These are phyloP conservation scores for Patellifolia procumbens DNA, from an alignment of 179 eudicot species.

Conservation along the genomic window DNA sequence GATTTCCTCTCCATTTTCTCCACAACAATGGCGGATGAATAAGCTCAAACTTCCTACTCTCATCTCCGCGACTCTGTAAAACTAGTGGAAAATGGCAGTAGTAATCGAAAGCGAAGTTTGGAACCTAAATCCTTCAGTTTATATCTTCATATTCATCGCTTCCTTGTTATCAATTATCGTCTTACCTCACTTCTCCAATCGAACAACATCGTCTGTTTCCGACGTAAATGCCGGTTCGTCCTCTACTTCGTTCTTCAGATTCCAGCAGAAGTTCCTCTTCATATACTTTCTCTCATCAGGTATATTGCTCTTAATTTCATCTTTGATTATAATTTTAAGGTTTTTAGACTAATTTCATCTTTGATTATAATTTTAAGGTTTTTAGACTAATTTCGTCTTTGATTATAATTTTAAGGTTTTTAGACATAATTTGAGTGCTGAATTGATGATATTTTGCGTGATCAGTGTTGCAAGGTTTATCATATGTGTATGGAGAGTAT, in stretches of 20 bases:
- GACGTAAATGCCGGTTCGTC: constrained; percentile 14
- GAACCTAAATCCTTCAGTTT: constrained; percentile 56
- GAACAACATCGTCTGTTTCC: constrained; percentile 34
- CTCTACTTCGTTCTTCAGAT: constrained; percentile 52
- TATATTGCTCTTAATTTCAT: constrained; percentile 6
- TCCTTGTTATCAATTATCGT: constrained; percentile 55
- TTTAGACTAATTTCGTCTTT: no score
- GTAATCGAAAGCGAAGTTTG: constrained; percentile 69
- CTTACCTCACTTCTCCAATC: constrained; percentile 49
- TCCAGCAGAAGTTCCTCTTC: constrained; percentile 66
- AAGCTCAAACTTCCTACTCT: background rate
- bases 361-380: no score
- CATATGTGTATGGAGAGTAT: constrained; percentile 76
- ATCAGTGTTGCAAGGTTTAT: constrained; percentile 76
- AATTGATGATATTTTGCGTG: constrained; percentile 1
- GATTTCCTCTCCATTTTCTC: background rate
- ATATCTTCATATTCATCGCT: constrained; percentile 49
- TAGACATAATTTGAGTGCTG: background rate
- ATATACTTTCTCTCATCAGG: constrained; percentile 74
- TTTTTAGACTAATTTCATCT: background rate
- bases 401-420: no score
- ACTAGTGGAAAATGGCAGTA: constrained; percentile 50
- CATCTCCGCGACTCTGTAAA: background rate
- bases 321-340: no score
- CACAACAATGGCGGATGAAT: constrained; percentile 22